These are phyloP conservation scores for Chlamydomonas incerta DNA, from an alignment of 139 green algal species.

Conservation along the genomic window DNA sequence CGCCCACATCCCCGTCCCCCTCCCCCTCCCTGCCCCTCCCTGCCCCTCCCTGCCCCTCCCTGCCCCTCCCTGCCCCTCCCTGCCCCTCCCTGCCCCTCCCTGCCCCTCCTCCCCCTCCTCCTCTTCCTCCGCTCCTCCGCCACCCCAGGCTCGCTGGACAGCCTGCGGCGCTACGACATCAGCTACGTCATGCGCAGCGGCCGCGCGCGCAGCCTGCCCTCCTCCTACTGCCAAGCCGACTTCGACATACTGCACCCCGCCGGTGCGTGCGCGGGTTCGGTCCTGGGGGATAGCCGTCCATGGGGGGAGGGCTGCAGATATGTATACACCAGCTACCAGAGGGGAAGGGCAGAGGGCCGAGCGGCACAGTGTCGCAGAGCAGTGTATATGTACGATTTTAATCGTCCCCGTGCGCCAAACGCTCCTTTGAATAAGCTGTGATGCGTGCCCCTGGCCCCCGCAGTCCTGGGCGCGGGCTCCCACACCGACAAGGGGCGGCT, in stretches of 20 bases:
- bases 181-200: slow-evolving; percentile 58
- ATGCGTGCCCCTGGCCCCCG: no score
- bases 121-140: not conserved
- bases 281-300: not conserved
- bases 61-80: no score
- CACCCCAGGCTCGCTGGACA: slow-evolving; percentile 48
- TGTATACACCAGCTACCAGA: no score
- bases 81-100: no score
- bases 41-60: no score
- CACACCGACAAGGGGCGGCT: slow-evolving; percentile 53
- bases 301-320: not conserved
- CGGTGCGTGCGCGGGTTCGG: not conserved
- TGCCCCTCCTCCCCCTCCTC: not conserved
- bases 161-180: slow-evolving; percentile 77
- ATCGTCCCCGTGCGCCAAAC: no score
- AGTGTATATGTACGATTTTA: no score
- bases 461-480: not conserved
- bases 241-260: slow-evolving; percentile 41
- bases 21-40: not conserved
- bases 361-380: no score
- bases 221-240: slow-evolving; percentile 63
- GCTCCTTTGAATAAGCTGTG: no score
- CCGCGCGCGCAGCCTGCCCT: slow-evolving; percentile 54
- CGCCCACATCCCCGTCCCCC: not conserved
- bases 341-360: no score